These are phyloP conservation scores for Entomortierella parvispora DNA, from an alignment of 192 early-diverging fungal genomes.

Conservation along the genomic window DNA sequence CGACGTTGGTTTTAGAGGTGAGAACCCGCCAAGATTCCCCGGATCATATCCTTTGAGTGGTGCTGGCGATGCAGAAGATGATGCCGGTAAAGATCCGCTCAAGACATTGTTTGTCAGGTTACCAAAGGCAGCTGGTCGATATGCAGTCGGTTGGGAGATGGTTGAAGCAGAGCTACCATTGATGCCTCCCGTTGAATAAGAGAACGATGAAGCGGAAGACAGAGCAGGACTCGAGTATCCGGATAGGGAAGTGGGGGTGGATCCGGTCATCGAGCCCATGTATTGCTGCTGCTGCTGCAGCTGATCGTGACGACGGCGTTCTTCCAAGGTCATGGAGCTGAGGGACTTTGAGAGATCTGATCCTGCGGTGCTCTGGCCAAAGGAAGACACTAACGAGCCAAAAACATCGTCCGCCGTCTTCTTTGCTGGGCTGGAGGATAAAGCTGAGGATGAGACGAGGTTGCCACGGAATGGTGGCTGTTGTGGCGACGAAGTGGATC, in stretches of 20 bases:
- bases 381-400: slow-evolving; percentile 41
- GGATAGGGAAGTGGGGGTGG: slow-evolving; percentile 1
- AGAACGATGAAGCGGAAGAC: slow-evolving; percentile 8
- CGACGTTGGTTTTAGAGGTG: background rate
- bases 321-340: slow-evolving; percentile 35
- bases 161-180: no score
- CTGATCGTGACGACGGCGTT: slow-evolving; percentile 36
- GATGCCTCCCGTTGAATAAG: no score
- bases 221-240: background rate
- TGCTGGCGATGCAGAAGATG: no score
- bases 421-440: slow-evolving; percentile 1
- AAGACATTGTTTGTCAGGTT: background rate
- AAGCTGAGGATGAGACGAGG: background rate
- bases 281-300: slow-evolving; percentile 24
- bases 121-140: no score
- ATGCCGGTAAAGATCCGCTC: background rate
- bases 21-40: slow-evolving; percentile 10
- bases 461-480: slow-evolving; percentile 1
- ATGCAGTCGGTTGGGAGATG: no score
- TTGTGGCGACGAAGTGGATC: background rate
- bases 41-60: slow-evolving; percentile 17
- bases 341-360: slow-evolving; percentile 22
- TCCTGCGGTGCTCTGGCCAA: slow-evolving; percentile 18
- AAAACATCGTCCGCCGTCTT: slow-evolving; percentile 50
- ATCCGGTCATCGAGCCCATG: slow-evolving; percentile 18